phyloP scores from a whole-genome alignment of 2,329 filamentous ascomycete species.

The Chaetomium sp. region DNA sequence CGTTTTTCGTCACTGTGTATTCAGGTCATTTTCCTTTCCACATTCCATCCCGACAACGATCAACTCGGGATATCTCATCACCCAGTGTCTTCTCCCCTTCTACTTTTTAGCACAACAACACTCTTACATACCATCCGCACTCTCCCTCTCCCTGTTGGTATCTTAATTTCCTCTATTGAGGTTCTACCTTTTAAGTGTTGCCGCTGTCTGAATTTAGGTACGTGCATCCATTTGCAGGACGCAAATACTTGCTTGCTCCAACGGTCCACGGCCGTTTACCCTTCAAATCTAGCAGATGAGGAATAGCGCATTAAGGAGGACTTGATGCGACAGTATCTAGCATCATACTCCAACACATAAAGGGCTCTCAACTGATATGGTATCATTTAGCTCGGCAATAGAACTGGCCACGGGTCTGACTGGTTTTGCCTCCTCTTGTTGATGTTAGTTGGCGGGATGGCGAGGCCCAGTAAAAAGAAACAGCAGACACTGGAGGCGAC shows the following conservation, averaged over 20 bases:
- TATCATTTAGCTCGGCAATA: neutral
- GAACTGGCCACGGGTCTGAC: neutral
- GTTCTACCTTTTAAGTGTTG: too few relatives aligned
- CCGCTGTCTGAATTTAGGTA: neutral
- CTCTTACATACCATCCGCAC: too few relatives aligned
- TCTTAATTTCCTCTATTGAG: too few relatives aligned
- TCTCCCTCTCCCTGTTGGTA: too few relatives aligned
- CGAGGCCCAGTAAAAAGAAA: conserved; percentile 21
- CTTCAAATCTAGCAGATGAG: neutral
- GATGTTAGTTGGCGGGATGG: conserved; percentile 20
- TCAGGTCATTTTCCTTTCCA: neutral
- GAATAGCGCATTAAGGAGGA: neutral
- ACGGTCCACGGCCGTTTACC: neutral
- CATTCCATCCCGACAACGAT: neutral
- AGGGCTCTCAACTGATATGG: neutral
- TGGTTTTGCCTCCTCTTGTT: neutral
- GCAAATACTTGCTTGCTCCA: neutral
- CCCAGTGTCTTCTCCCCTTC: too few relatives aligned
- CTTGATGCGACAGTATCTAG: neutral
- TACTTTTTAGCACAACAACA: too few relatives aligned
- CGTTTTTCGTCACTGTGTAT: neutral
- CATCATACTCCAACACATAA: neutral
- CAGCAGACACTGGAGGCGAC: conserved; percentile 36
- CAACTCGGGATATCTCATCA: neutral
- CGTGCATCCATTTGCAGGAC: neutral